A percentile compares a stretch with the other conserved stretches of the same genome.
Evolutionary conservation across 2,329 filamentous ascomycete genomes (phyloP).

Genomic region (Trichophyton mentagrophytes): DNA sequence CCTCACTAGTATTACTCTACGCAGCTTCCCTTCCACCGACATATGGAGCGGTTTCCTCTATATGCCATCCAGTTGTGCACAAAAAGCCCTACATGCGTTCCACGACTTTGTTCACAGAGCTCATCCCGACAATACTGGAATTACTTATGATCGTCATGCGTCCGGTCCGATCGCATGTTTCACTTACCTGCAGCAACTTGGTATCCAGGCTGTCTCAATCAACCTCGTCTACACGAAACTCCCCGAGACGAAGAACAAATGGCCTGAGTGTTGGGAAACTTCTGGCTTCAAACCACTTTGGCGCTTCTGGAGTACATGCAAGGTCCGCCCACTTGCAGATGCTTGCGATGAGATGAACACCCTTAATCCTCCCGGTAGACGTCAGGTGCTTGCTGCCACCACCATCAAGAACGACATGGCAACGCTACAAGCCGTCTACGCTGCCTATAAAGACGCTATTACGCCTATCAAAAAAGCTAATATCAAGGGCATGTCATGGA

Average conservation of each 20-base stretch:
- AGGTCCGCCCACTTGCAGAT: conserved; percentile 20
- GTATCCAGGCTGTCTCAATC: neutral
- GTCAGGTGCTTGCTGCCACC: conserved; percentile 25
- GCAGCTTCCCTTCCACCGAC: conserved; percentile 19
- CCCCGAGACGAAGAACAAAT: conserved; percentile 16
- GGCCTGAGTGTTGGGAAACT: conserved; percentile 22
- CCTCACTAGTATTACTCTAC: conserved; percentile 28
- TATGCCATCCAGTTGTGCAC: conserved; percentile 15
- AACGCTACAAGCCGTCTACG: conserved; percentile 20
- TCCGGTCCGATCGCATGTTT: conserved; percentile 19
- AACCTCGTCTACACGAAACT: conserved; percentile 4
- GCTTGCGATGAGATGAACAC: conserved; percentile 24
- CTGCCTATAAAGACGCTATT: conserved; percentile 20
- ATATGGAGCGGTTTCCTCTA: conserved; percentile 23
- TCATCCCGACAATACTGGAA: conserved; percentile 1
- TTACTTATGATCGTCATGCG: conserved; percentile 14
- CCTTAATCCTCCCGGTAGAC: conserved; percentile 21
- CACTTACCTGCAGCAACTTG: conserved; percentile 12
- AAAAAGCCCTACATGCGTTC: conserved; percentile 18
- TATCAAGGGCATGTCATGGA: conserved; percentile 23
- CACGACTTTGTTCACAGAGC: conserved; percentile 14
- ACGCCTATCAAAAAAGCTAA: conserved; percentile 15
- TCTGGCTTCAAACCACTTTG: conserved; percentile 22
- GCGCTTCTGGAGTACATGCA: conserved; percentile 26
- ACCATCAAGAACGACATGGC: conserved; percentile 25